Base-by-base conservation (phyloP, 495 filamentous ascomycete species). In the Neurospora sp. region DNA sequence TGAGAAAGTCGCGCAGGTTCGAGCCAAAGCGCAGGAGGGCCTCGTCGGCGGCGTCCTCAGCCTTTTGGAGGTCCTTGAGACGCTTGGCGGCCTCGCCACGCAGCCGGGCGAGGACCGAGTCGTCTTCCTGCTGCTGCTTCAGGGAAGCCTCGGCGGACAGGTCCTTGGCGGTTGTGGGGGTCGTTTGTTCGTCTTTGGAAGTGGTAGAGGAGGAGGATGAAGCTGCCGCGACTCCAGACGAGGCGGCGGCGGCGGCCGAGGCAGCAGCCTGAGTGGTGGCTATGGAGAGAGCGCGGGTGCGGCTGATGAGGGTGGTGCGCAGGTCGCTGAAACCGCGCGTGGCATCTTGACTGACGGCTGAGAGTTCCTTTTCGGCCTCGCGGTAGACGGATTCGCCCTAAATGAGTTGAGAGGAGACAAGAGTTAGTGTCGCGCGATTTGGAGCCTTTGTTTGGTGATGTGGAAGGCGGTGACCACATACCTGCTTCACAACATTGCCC, bases 11-110 rank as follows among this genome's bases (percentile, higher is more conserved):
- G 10, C 94, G 87, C 68, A 99, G 89, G 79, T 96, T 98, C 70
- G 90, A 88, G 35, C 96, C 96, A 78, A 98, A 99, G 71, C 92
- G 94, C 75, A 98, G 82, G 65, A 98, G 89, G 3, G 97, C 97
- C 80, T 97, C 96, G 80, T 99, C 96, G 22, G 96, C 96, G n/a
- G 94, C 94, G 77, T 97, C 94, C 81, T 99, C 96, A 48, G 95
- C 96, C 75, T 91, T 91, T 78, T 98, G 92, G 40, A 99, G 91
- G 76, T 98, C 95, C 78, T 92, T 94, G 48, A 99, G 85, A 69
- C 93, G 89, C 78, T 93, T 92, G 9, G 91, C 86, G 18, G 96
- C 96, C 79, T 97, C 93, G 38, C 86, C 84, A 69, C 90, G 90
- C 79, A 99, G 89, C 44, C 93, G 88, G n/a, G 93, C 89, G 69